Percentiles rank a stretch among this genome's conserved stretches.
These are phyloP conservation scores for Aspergillus kassunensis DNA, from an alignment of 495 filamentous ascomycete genomes.

Conservation along the genomic window DNA sequence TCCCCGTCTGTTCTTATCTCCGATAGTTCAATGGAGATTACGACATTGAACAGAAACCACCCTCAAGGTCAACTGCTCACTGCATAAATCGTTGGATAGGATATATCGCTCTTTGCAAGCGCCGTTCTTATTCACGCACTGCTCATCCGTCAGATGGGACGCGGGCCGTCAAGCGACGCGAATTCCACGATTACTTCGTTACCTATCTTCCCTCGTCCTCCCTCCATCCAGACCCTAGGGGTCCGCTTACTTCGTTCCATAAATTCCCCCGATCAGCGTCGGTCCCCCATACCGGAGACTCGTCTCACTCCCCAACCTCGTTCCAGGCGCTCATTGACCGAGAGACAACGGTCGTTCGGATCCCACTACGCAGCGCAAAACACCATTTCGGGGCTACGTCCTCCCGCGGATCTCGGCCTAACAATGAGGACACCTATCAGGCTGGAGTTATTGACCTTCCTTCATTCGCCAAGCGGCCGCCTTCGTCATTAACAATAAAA, in stretches of 20 bases:
- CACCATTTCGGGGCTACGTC: slow-evolving; percentile 85
- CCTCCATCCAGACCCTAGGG: slow-evolving; percentile 79
- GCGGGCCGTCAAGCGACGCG: slow-evolving; percentile 38
- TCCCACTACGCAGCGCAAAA: slow-evolving; percentile 87
- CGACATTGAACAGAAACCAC: slow-evolving; percentile 2
- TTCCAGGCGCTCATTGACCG: slow-evolving; percentile 56
- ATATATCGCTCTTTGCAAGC: slow-evolving; percentile 11
- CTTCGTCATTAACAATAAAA: slow-evolving; percentile 59
- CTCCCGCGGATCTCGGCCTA: slow-evolving; percentile 73
- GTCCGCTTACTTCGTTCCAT: slow-evolving; percentile 55
- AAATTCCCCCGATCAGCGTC: slow-evolving; percentile 81
- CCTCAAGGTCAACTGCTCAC: not conserved
- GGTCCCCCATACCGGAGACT: slow-evolving; percentile 66
- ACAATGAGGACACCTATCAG: slow-evolving; percentile 94
- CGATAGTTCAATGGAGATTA: slow-evolving; percentile 6
- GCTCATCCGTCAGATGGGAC: slow-evolving; percentile 11
- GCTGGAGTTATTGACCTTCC: slow-evolving; percentile 91
- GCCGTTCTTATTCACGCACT: slow-evolving; percentile 24
- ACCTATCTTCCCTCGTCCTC: slow-evolving; percentile 93
- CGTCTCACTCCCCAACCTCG: slow-evolving; percentile 51
- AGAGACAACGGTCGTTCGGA: slow-evolving; percentile 95
- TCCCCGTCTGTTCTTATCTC: slow-evolving; percentile 21
- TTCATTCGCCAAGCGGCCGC: slow-evolving; percentile 80
- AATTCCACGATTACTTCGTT: slow-evolving; percentile 95
- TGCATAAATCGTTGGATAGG: not conserved